phyloP scores from a whole-genome alignment of 2,329 filamentous ascomycete species.

The Botrytis squamosa region DNA sequence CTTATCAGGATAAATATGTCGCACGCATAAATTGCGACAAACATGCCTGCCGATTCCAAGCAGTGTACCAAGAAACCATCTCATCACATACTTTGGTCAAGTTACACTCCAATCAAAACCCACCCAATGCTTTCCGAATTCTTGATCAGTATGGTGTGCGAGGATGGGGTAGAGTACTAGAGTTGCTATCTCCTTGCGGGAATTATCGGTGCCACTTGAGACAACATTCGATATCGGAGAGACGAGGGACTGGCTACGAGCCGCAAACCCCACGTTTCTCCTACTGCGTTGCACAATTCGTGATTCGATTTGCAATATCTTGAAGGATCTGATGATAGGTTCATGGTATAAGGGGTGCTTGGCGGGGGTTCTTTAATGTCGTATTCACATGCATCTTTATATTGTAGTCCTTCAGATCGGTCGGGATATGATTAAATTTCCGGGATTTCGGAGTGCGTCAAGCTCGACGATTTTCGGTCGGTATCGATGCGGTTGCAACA shows the following conservation, averaged over 20 bases:
- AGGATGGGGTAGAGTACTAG: neutral
- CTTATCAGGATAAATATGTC: neutral
- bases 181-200: neutral
- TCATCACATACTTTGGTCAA: neutral
- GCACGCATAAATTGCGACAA: neutral
- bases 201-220: conserved; percentile 8
- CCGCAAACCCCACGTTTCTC: conserved; percentile 16
- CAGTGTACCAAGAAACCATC: conserved; percentile 9
- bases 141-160: neutral
- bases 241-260: conserved; percentile 11
- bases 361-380: neutral
- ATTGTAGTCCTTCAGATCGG: conserved; percentile 13
- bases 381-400: neutral
- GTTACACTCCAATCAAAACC: conserved; percentile 5
- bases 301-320: conserved; percentile 16
- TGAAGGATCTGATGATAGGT: conserved; percentile 2
- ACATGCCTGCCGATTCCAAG: conserved; percentile 5
- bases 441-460: conserved; percentile 1
- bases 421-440: conserved; percentile 14
- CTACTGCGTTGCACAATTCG: conserved; percentile 5
- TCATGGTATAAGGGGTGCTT: neutral
- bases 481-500: conserved; percentile 6
- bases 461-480: neutral
- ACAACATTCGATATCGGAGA: conserved; percentile 18
- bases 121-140: neutral